A percentile compares a stretch with the other conserved stretches of the same genome.
Evolutionary conservation across 208 protist species (phyloP).

Genomic region (Crithidia bombi): DNA sequence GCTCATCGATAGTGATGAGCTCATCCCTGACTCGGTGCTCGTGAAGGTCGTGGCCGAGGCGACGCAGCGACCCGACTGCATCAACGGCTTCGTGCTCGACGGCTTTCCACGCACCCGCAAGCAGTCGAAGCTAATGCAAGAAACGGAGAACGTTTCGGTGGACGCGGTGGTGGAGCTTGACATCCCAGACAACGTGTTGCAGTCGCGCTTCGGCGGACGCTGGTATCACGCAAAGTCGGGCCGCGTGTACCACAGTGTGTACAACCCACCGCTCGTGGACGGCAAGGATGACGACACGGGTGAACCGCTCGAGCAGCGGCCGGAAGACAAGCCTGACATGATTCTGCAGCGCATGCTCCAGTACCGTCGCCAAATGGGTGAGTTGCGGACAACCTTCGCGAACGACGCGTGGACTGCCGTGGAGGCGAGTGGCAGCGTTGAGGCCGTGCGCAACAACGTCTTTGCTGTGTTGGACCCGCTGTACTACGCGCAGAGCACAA

Average conservation of each 20-base stretch:
- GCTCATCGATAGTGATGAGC: slow-evolving; percentile 65
- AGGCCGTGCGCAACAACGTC: slow-evolving; percentile 73
- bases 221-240: slow-evolving; percentile 89
- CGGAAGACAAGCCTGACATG: slow-evolving; percentile 90
- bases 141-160: slow-evolving; percentile 48
- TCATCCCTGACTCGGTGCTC: slow-evolving; percentile 69
- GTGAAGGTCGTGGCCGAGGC: slow-evolving; percentile 74
- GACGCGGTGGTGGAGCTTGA: slow-evolving; percentile 76
- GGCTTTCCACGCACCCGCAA: slow-evolving; percentile 79
- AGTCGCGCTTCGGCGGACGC: slow-evolving; percentile 77
- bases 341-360: slow-evolving; percentile 78
- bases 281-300: slow-evolving; percentile 93
- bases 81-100: slow-evolving; percentile 92
- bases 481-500: slow-evolving; percentile 36
- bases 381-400: slow-evolving; percentile 77
- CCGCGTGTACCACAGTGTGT: slow-evolving; percentile 92
- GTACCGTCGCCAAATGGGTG: slow-evolving; percentile 75
- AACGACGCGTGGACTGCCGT: slow-evolving; percentile 60
- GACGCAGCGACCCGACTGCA: slow-evolving; percentile 78
- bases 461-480: slow-evolving; percentile 76
- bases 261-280: slow-evolving; percentile 87
- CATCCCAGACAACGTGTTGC: slow-evolving; percentile 72
- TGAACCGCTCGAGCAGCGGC: slow-evolving; percentile 85
- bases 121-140: slow-evolving; percentile 71
- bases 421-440: slow-evolving; percentile 70